Conservation (phyloP, 108 stramenopile species). For the Stephanodiscus triporus region DNA sequence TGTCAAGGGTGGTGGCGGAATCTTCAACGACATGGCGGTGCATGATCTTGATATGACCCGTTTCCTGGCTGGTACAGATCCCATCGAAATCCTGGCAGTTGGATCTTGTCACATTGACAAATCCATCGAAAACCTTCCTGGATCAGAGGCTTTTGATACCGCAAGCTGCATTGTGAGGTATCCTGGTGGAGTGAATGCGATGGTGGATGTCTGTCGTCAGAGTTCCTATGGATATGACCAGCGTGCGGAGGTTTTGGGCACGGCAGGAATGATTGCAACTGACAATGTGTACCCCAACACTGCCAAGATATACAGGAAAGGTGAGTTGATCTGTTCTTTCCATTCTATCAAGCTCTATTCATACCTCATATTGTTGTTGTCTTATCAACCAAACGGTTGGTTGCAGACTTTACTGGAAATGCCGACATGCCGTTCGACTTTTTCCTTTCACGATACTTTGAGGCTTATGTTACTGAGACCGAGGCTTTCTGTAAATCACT, state of each 20-base stretch:
- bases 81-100: constrained; percentile 88
- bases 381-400: not conserved
- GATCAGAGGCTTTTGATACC: constrained; percentile 93
- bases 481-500: constrained; percentile 93
- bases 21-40: constrained; percentile 98
- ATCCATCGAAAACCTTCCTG: constrained; percentile 78
- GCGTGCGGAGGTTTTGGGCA: constrained; percentile 96
- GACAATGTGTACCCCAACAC: constrained; percentile 97
- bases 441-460: constrained; percentile 94
- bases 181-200: constrained; percentile 86
- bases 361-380: not conserved
- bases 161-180: constrained; percentile 91
- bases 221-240: constrained; percentile 96
- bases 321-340: constrained; percentile 4
- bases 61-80: constrained; percentile 91
- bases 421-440: constrained; percentile 98
- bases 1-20: constrained; percentile 95
- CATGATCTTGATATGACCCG: constrained; percentile 97
- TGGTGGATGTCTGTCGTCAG: constrained; percentile 97
- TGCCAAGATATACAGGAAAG: constrained; percentile 83
- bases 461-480: constrained; percentile 93
- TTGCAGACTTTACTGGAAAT: constrained; percentile 91
- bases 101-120: constrained; percentile 95
- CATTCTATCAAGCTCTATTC: not conserved
- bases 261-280: constrained; percentile 94